phyloP scores from a whole-genome alignment of 345 rosid genomes.

The Pugionium cornutum region DNA sequence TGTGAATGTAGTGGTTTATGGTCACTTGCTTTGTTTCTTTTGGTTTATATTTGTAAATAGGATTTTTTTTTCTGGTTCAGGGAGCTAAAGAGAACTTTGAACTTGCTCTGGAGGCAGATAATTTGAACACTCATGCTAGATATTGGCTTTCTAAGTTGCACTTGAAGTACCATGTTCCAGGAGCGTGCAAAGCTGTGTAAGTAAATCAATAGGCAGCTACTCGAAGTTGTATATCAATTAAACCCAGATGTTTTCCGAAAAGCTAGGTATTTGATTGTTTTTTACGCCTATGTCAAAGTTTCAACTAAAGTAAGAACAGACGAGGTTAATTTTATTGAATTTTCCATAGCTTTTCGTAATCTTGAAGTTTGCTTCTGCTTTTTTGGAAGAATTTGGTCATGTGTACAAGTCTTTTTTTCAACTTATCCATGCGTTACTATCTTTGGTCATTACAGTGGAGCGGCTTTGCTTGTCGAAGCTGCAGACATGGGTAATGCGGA shows the following conservation, averaged over 20 bases:
- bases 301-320: not conserved
- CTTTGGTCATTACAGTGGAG: constrained; percentile 55
- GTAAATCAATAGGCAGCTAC: constrained; percentile 23
- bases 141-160: constrained; percentile 82
- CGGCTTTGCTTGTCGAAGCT: constrained; percentile 91
- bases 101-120: constrained; percentile 78
- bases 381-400: not conserved
- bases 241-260: not conserved
- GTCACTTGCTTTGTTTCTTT: not conserved
- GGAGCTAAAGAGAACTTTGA: constrained; percentile 89
- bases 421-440: constrained; percentile 1
- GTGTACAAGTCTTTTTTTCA: not conserved
- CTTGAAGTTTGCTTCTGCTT: not conserved
- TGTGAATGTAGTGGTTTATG: not conserved
- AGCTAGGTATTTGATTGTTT: not conserved
- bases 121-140: constrained; percentile 78
- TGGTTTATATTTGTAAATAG: not conserved
- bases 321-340: not conserved
- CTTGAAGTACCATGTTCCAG: constrained; percentile 83
- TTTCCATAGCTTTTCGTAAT: not conserved
- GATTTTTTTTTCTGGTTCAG: constrained; percentile 39
- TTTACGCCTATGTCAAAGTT: not conserved
- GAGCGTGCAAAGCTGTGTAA: constrained; percentile 85
- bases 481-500: constrained; percentile 94
- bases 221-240: not conserved